Evolutionary conservation across 352 stramenopile species (phyloP), one percentile per base, ranked within the genome.

Genomic region (Pythium biforme): DNA sequence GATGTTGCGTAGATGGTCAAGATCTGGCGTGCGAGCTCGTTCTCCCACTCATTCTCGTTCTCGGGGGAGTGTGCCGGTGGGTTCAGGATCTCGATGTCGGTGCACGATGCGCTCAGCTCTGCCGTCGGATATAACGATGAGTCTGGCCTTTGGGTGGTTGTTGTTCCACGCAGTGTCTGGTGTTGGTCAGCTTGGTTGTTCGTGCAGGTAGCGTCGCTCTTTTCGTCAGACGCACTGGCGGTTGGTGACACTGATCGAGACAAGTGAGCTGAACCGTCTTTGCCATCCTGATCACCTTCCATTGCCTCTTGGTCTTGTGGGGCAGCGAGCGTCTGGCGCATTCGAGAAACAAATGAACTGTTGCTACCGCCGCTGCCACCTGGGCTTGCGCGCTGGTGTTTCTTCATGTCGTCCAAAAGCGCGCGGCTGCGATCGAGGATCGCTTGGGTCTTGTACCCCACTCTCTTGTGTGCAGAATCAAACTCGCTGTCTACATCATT

Each of bases 11-110:
- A 97, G 37, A 97, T 85, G 3, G 77, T 92, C 29, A 97, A 64
- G 52, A 97, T 97, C 55, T 96, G 88, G 6, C 86, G 83, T 3
- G 90, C 90, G 20, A 97, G 72, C 58, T 96, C 86, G 55, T 97
- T 97, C 62, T 97, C 90, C 90, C 90, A 97, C 55, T 88, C 78
- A n/a, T 81, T 71, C 26, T 89, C 80, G 20, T 88, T 88, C 33
- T 83, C 74, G 34, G 78, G 80, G 22, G 69, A 59, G 62, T 77
- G 70, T 19, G 73, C 59, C 6, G 78, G 77, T 43, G 77, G 80
- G 9, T 74, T 62, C 3, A 92, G 70, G 12, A 92, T 67, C 4
- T 88, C 81, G 9, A 85, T 74, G 15, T 91, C 74, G 27, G 39
- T 37, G 39, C 51, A 46, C 10, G 46, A 25, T 1, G 33, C 52